Percentiles rank a stretch among this genome's conserved stretches.
These are phyloP conservation scores for Sphagnum fallax DNA, from an alignment of 228 moss, liverwort and hornwort genomes.

Conservation along the genomic window DNA sequence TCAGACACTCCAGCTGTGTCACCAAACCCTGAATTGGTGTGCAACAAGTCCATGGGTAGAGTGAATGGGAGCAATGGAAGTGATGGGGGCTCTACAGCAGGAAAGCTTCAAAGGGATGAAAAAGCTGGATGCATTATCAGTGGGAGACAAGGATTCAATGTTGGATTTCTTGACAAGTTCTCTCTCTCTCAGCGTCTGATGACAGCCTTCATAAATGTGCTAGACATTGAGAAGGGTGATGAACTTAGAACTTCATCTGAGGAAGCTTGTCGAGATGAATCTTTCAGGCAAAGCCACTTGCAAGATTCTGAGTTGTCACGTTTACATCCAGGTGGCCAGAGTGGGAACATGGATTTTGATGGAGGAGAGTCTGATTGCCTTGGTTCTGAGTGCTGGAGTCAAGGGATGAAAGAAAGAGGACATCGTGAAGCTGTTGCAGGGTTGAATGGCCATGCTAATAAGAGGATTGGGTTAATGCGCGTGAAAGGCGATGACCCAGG, in stretches of 20 bases:
- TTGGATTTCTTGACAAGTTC: constrained; percentile 70
- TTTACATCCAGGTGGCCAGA: constrained; percentile 43
- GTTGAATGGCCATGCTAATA: constrained; percentile 37
- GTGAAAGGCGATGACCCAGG: constrained; percentile 27
- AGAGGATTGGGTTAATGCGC: constrained; percentile 9
- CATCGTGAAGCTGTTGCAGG: constrained; percentile 37
- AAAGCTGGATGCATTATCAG: constrained; percentile 12
- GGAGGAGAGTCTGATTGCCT: constrained; percentile 49
- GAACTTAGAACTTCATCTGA: constrained; percentile 14
- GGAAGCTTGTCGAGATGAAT: constrained; percentile 43
- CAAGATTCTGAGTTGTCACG: constrained; percentile 47
- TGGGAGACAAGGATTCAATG: constrained; percentile 51
- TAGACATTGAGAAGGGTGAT: constrained; percentile 51
- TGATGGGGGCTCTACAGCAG: constrained; percentile 35
- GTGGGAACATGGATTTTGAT: constrained; percentile 37
- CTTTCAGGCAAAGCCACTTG: constrained; percentile 8
- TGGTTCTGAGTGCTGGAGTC: constrained; percentile 74
- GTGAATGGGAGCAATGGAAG: constrained; percentile 68
- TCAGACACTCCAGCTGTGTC: constrained; percentile 28
- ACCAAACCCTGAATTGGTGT: constrained; percentile 28
- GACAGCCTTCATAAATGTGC: constrained; percentile 59
- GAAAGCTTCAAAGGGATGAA: constrained; percentile 49
- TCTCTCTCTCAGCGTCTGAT: constrained; percentile 74
- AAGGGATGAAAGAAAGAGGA: constrained; percentile 35
- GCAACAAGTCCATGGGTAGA: constrained; percentile 43